phyloP scores from a whole-genome alignment of 257 asterid species.

The Thymus mandschuricus region DNA sequence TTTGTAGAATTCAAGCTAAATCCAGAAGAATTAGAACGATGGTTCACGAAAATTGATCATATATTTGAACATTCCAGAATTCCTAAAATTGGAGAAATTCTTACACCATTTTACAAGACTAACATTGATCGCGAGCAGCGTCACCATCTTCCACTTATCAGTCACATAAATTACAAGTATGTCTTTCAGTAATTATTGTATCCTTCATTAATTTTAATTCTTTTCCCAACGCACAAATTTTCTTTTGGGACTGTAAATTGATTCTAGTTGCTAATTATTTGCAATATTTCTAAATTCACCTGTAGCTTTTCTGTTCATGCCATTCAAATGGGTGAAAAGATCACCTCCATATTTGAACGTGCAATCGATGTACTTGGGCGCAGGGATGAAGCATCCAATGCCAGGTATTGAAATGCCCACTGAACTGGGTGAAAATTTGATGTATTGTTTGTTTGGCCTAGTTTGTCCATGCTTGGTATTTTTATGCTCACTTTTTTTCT shows the following conservation, averaged over 20 bases:
- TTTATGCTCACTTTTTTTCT: conserved; percentile 31
- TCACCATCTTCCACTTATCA: conserved; percentile 87
- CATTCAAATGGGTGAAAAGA: conserved; percentile 94
- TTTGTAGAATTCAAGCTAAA: conserved; percentile 74
- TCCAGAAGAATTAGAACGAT: conserved; percentile 87
- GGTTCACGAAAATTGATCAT: conserved; percentile 99
- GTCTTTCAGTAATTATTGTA: conserved; percentile 14
- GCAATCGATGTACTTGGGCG: conserved; percentile 91
- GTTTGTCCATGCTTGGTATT: conserved; percentile 30
- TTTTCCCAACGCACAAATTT: conserved; percentile 21
- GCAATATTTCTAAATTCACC: conserved; percentile 32
- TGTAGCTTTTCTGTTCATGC: conserved; percentile 96
- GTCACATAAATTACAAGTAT: conserved; percentile 93
- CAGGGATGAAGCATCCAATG: conserved; percentile 55
- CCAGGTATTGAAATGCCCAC: conserved; percentile 51
- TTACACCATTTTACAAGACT: conserved; percentile 88
- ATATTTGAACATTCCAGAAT: conserved; percentile 92
- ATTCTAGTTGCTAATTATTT: conserved; percentile 8
- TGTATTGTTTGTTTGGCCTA: conserved; percentile 18
- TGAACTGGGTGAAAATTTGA: conserved; percentile 19
- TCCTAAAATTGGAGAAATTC: conserved; percentile 88
- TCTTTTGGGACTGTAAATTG: conserved; percentile 15
- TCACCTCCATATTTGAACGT: conserved; percentile 85
- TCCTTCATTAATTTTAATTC: conserved; percentile 25
- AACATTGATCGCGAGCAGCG: conserved; percentile 73